phyloP scores from a whole-genome alignment of 2,329 filamentous ascomycete genomes.

The Dactylellina parvicollis region DNA sequence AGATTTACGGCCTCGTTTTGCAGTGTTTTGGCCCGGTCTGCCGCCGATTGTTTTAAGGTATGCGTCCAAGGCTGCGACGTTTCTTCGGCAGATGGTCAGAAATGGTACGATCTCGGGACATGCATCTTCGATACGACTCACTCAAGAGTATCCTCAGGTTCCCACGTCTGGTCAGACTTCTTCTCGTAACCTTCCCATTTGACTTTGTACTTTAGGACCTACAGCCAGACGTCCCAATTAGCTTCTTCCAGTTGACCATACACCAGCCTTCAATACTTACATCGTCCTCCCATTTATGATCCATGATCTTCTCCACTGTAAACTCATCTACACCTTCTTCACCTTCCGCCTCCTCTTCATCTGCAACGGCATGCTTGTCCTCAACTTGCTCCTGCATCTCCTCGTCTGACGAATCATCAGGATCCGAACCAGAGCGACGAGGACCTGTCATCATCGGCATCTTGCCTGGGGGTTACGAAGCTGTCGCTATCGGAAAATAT shows the following conservation, averaged over 20 bases:
- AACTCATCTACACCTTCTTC: slow-evolving; percentile 8
- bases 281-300: slow-evolving; percentile 40
- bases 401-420: slow-evolving; percentile 42
- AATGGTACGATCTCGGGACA: not conserved
- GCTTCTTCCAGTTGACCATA: not conserved
- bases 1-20: slow-evolving; percentile 68
- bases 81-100: slow-evolving; percentile 21
- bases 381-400: slow-evolving; percentile 30
- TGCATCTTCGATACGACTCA: slow-evolving; percentile 6
- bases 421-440: slow-evolving; percentile 30
- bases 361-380: slow-evolving; percentile 2
- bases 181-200: slow-evolving; percentile 84
- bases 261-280: slow-evolving; percentile 3
- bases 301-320: slow-evolving; percentile 42
- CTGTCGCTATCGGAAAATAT: not conserved
- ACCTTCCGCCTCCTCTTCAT: slow-evolving; percentile 25
- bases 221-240: slow-evolving; percentile 1
- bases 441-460: slow-evolving; percentile 37
- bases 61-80: slow-evolving; percentile 31
- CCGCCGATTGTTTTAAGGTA: slow-evolving; percentile 75
- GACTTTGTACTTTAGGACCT: slow-evolving; percentile 62
- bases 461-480: not conserved
- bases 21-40: slow-evolving; percentile 65
- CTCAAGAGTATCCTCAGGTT: slow-evolving; percentile 74
- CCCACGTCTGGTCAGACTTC: slow-evolving; percentile 78